Evolutionary conservation across 2,329 filamentous ascomycete species (phyloP).

Genomic region (Fusarium sp.): DNA sequence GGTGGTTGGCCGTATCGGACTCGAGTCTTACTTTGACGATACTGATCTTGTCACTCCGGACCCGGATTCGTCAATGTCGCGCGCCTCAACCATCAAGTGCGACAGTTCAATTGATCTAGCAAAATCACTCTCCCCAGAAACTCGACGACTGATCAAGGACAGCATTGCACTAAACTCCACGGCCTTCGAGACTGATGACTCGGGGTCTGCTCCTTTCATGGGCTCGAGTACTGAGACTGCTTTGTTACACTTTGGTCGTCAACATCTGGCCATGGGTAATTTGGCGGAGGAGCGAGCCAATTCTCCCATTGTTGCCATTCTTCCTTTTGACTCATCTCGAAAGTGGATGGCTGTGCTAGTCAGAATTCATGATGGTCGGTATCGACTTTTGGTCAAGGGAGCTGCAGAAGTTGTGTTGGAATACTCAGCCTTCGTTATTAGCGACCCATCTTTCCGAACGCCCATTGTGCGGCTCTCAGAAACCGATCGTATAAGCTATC

Average conservation of each 20-base stretch:
- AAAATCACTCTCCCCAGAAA: conserved; percentile 51
- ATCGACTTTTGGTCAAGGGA: conserved; percentile 68
- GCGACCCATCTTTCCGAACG: conserved; percentile 58
- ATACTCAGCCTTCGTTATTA: conserved; percentile 57
- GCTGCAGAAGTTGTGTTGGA: conserved; percentile 68
- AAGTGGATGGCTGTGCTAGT: conserved; percentile 70
- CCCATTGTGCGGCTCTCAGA: conserved; percentile 49
- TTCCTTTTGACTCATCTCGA: conserved; percentile 66
- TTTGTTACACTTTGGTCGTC: conserved; percentile 62
- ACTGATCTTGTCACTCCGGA: conserved; percentile 44
- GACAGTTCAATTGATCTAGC: conserved; percentile 49
- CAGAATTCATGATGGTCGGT: conserved; percentile 59
- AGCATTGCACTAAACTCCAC: conserved; percentile 64
- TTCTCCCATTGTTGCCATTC: conserved; percentile 60
- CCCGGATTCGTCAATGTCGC: conserved; percentile 38
- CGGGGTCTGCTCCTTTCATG: conserved; percentile 57
- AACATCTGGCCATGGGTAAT: conserved; percentile 61
- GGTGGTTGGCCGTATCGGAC: conserved; percentile 67
- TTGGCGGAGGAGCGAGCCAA: conserved; percentile 62
- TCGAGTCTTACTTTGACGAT: conserved; percentile 54
- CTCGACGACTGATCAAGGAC: conserved; percentile 55
- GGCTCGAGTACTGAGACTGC: conserved; percentile 69
- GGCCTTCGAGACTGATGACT: conserved; percentile 63
- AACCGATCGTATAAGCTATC: conserved; percentile 50
- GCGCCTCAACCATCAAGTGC: conserved; percentile 40